Conservation (phyloP, 352 stramenopile species). For the Globisporangium solare region DNA sequence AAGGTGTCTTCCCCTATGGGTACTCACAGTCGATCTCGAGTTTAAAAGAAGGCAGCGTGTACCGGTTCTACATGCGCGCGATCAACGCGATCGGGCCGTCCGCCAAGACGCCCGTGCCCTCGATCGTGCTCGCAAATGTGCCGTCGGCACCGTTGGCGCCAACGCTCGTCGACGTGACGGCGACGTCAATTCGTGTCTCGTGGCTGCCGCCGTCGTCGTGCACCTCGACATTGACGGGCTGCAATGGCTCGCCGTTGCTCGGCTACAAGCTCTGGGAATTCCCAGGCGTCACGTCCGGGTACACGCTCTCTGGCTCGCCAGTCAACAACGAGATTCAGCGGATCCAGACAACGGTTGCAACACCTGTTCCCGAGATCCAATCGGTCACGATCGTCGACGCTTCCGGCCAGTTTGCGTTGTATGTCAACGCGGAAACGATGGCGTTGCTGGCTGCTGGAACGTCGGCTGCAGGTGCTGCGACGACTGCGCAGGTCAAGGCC, state of each 20-base stretch:
- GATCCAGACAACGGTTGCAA: slow-evolving; percentile 73
- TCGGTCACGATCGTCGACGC: slow-evolving; percentile 54
- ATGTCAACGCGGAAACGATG: slow-evolving; percentile 57
- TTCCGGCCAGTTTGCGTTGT: slow-evolving; percentile 67
- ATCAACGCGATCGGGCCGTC: slow-evolving; percentile 85
- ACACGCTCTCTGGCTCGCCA: slow-evolving; percentile 73
- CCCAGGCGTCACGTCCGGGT: slow-evolving; percentile 58
- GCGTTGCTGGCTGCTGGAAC: slow-evolving; percentile 37
- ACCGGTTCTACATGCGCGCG: slow-evolving; percentile 90
- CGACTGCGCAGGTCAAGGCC: slow-evolving; percentile 34
- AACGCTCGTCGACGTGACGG: slow-evolving; percentile 51
- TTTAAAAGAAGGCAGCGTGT: slow-evolving; percentile 82
- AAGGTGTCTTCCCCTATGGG: slow-evolving; percentile 40
- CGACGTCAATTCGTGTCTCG: slow-evolving; percentile 57
- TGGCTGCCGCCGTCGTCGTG: slow-evolving; percentile 65
- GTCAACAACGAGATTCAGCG: slow-evolving; percentile 88
- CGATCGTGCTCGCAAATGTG: slow-evolving; percentile 83
- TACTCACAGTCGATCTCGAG: slow-evolving; percentile 41
- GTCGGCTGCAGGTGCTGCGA: slow-evolving; percentile 14
- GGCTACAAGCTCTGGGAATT: slow-evolving; percentile 95
- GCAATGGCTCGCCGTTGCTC: slow-evolving; percentile 73
- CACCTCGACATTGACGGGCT: slow-evolving; percentile 69
- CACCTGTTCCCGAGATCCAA: slow-evolving; percentile 68
- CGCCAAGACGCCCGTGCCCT: slow-evolving; percentile 78
- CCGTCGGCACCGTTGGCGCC: slow-evolving; percentile 48